A percentile compares a stretch with the other conserved stretches of the same genome.
Conservation (phyloP, 805 yeast species). For the Suhomyces emberorum region DNA sequence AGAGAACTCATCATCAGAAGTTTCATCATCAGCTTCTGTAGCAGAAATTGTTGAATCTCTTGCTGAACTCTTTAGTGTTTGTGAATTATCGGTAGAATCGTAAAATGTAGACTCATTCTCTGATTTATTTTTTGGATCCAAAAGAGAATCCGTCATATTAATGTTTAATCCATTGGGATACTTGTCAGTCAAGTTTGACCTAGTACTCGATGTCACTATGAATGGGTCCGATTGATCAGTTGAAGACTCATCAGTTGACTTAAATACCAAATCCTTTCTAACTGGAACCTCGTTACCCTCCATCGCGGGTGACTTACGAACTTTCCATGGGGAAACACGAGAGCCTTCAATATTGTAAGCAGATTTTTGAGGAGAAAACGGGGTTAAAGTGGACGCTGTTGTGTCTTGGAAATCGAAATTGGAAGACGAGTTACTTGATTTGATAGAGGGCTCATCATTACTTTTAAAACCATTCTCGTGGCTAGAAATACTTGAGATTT, state of each 20-base stretch:
- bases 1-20: conserved; percentile 45
- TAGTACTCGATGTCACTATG: conserved; percentile 11
- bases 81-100: background rate
- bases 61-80: background rate
- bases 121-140: conserved; percentile 13
- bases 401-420: conserved; percentile 8
- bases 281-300: conserved; percentile 23
- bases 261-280: conserved; percentile 24
- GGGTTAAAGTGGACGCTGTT: background rate
- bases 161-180: conserved; percentile 25
- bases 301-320: background rate
- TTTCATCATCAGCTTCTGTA: conserved; percentile 15
- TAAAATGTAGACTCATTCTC: conserved; percentile 1
- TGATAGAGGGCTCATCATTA: background rate
- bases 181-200: conserved; percentile 10
- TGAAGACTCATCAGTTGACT: conserved; percentile 13
- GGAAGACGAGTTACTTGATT: conserved; percentile 4
- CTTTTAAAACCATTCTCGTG: conserved; percentile 4
- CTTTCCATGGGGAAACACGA: conserved; percentile 3
- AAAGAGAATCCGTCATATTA: conserved; percentile 12
- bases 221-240: conserved; percentile 17
- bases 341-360: conserved; percentile 10
- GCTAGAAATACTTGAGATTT: conserved; percentile 23
- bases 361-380: conserved; percentile 1
- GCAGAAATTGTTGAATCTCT: conserved; percentile 6